Percentiles rank a stretch among this genome's conserved stretches.
Evolutionary conservation across 441 rosid species (phyloP).

Genomic region (Adansonia gregorii): DNA sequence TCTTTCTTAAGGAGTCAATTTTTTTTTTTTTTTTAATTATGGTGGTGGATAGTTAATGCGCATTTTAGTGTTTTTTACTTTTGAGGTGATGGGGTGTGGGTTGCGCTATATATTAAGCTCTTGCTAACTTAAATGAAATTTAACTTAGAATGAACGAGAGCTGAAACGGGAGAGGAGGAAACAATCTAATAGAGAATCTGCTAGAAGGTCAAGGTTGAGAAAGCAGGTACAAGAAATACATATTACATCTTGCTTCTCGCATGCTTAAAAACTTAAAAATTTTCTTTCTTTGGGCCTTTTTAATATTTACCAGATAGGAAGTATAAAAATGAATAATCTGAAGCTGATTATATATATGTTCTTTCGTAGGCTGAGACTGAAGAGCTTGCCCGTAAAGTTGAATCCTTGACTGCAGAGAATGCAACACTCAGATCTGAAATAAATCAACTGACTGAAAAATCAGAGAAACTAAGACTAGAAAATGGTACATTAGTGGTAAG

Average conservation of each 20-base stretch:
- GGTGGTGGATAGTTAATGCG: neutral
- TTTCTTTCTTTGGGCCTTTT: neutral
- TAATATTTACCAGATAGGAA: neutral
- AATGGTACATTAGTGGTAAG: conserved; percentile 68
- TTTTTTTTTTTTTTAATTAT: neutral
- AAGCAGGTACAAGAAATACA: conserved; percentile 54
- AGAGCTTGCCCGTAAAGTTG: conserved; percentile 81
- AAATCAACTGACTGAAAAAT: conserved; percentile 59
- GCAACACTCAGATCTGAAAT: conserved; percentile 73
- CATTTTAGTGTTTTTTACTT: neutral
- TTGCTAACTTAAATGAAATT: neutral
- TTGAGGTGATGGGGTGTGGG: neutral
- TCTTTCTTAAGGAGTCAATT: conserved; percentile 1
- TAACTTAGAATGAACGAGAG: conserved; percentile 57
- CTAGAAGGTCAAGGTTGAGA: conserved; percentile 77
- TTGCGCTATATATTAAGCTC: neutral
- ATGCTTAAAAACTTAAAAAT: neutral
- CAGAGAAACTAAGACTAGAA: conserved; percentile 73
- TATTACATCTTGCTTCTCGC: neutral
- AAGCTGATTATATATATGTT: conserved; percentile 12
- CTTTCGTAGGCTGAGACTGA: conserved; percentile 77
- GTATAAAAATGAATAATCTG: neutral
- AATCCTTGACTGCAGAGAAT: conserved; percentile 67
- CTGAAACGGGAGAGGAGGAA: conserved; percentile 74
- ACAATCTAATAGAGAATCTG: conserved; percentile 81